Evolutionary conservation across 345 rosid genomes (phyloP).

Genomic region (Sapria himalayana): DNA sequence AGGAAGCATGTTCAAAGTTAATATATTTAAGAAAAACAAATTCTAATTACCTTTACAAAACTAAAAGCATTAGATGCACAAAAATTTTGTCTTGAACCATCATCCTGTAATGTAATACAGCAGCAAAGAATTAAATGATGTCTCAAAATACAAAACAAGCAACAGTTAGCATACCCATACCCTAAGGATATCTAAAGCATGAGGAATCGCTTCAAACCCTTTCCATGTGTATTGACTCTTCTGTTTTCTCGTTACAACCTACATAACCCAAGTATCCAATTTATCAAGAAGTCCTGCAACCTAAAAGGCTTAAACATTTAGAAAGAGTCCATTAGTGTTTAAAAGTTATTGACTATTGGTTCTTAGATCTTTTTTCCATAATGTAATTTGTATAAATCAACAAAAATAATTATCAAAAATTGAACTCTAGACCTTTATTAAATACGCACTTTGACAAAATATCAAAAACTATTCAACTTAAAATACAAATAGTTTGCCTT

Average conservation of each 20-base stretch:
- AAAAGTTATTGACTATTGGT: too few species aligned
- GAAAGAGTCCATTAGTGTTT: too few species aligned
- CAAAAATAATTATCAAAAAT: too few species aligned
- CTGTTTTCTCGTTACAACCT: constrained; percentile 59
- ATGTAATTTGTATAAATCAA: too few species aligned
- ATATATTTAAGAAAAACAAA: too few species aligned
- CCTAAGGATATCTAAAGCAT: constrained; percentile 30
- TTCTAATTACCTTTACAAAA: constrained; percentile 21
- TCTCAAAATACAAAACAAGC: background rate
- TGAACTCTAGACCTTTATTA: too few species aligned
- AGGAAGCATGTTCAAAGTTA: too few species aligned
- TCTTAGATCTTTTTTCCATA: too few species aligned
- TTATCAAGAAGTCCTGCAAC: too few species aligned
- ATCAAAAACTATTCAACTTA: background rate
- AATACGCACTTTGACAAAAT: background rate
- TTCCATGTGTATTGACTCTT: constrained; percentile 64
- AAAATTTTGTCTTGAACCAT: constrained; percentile 33
- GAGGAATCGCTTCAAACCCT: constrained; percentile 53
- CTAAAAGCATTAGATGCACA: constrained; percentile 15
- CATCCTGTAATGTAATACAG: constrained; percentile 18
- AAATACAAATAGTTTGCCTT: too few species aligned
- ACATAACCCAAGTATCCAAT: constrained; percentile 5
- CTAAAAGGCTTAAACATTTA: too few species aligned
- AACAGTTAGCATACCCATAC: constrained; percentile 11
- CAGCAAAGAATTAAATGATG: background rate